These are phyloP conservation scores for Fusarium austroafricanum DNA, from an alignment of 2,329 filamentous ascomycete genomes.

Conservation along the genomic window DNA sequence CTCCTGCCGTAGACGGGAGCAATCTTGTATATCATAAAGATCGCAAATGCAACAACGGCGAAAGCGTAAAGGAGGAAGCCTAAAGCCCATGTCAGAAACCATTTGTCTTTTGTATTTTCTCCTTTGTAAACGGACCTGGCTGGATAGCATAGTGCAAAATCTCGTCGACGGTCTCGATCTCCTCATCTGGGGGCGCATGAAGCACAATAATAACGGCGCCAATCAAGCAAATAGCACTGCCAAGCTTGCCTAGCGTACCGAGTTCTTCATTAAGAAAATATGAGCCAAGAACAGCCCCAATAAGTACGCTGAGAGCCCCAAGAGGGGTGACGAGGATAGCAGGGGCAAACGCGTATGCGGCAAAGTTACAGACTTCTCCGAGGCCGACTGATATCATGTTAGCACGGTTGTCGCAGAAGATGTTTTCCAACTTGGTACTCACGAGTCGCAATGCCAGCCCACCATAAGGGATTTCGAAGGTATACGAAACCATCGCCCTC, in stretches of 20 bases:
- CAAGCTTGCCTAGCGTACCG: slow-evolving; percentile 90
- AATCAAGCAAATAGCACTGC: slow-evolving; percentile 95
- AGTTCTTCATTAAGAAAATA: slow-evolving; percentile 94
- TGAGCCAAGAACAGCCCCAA: slow-evolving; percentile 92
- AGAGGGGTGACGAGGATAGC: slow-evolving; percentile 98
- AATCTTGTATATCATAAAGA: slow-evolving; percentile 96
- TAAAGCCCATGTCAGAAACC: slow-evolving; percentile 53
- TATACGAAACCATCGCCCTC: slow-evolving; percentile 97
- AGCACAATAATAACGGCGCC: slow-evolving; percentile 97
- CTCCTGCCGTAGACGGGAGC: slow-evolving; percentile 91
- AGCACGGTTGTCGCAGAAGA: slow-evolving; percentile 22
- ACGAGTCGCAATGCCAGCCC: slow-evolving; percentile 93
- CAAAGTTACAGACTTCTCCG: slow-evolving; percentile 97
- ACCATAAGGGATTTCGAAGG: slow-evolving; percentile 95
- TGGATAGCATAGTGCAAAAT: slow-evolving; percentile 91
- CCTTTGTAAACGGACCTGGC: slow-evolving; percentile 71
- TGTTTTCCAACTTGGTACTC: slow-evolving; percentile 53
- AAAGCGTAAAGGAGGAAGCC: slow-evolving; percentile 91
- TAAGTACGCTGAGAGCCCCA: slow-evolving; percentile 92
- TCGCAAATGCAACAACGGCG: slow-evolving; percentile 83
- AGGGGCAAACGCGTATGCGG: slow-evolving; percentile 96
- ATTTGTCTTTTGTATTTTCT: neutral
- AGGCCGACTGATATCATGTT: slow-evolving; percentile 74
- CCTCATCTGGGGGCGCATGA: slow-evolving; percentile 93
- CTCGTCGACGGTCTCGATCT: slow-evolving; percentile 90